Evolutionary conservation across 108 stramenopile species (phyloP), one percentile per base, ranked within the genome.

Genomic region (Schizochytrium sp.): DNA sequence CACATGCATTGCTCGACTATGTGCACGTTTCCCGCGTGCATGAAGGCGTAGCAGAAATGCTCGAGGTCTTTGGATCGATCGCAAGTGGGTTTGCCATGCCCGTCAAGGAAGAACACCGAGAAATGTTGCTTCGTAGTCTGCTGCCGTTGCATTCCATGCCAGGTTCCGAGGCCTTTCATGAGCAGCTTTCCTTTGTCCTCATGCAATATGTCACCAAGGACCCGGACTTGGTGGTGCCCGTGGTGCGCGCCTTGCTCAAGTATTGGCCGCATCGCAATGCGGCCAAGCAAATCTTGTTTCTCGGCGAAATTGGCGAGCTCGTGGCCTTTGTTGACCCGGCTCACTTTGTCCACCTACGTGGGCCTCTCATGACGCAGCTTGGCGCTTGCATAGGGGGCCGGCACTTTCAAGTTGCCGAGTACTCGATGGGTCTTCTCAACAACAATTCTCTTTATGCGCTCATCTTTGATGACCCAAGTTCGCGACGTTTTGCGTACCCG

Each of bases 81-180:
- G 88, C 90, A 51, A 92, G 90, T 58, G 92, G 92, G 12, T 92
- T 92, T 72, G 90, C 90, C 43, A 60, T 60, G 60, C 92, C 92
- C 18, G 45, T 92, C 44, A 92, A 92, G 41, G 44, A 69, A 21
- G 92, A 92, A 57, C 92, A 92, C 90, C 18, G 60, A 34, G 58
- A 57, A 21, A 90, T 89, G 60, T 58, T 92, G 4, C 53, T 48
- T 58, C 53, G 60, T 4, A 23, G 83, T 23, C 71, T 92, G 45
- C 29, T 92, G 34, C 92, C 92, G 5, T 69, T 92, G 29, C 90
- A 90, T 60, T 89, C 88, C 47, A 44, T 90, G 18, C 72, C 18
- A 5, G 60, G 58, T 41, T 88, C 90, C 23, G 41, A 72, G 41
- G 58, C 57, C 12, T 92, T 89, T 53, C 88, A 89, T 58, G 59